Percentiles rank a stretch among this genome's conserved stretches.
Evolutionary conservation across 2,329 filamentous ascomycete species (phyloP).

Genomic region (Raffaelea deltoideospora): DNA sequence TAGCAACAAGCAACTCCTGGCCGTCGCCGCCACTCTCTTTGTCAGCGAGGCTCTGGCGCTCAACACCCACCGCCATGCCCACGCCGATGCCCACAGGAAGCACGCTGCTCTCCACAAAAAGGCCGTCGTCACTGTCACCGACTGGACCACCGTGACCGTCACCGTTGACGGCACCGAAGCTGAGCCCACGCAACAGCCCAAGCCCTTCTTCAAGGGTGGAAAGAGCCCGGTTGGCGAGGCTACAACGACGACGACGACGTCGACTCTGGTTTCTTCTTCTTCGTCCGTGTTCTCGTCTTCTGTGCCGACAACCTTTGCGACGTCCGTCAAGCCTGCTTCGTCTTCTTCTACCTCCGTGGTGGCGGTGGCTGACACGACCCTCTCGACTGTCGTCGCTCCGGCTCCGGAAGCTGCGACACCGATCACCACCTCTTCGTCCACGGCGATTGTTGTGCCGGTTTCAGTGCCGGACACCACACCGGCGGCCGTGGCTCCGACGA

Average conservation of each 20-base stretch:
- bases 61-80: conserved; percentile 26
- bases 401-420: too few relatives aligned
- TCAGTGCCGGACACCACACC: neutral
- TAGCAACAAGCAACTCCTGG: conserved; percentile 15
- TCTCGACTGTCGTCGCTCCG: neutral
- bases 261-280: neutral
- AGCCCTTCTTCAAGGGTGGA: conserved; percentile 10
- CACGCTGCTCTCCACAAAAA: conserved; percentile 15
- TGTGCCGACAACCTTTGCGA: conserved; percentile 1
- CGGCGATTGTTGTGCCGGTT: neutral
- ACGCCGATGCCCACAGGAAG: conserved; percentile 20
- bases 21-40: conserved; percentile 27
- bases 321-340: conserved; percentile 1
- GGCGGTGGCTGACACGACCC: conserved; percentile 1
- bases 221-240: conserved; percentile 3
- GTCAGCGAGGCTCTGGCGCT: conserved; percentile 26
- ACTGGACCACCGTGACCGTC: conserved; percentile 28
- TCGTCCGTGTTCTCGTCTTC: conserved; percentile 4
- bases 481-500: neutral
- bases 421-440: conserved; percentile 1
- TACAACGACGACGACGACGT: conserved; percentile 2
- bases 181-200: conserved; percentile 4
- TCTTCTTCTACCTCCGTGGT: conserved; percentile 1
- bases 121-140: conserved; percentile 19
- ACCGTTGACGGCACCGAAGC: conserved; percentile 13